Percentiles rank a stretch among this genome's conserved stretches.
phyloP scores from a whole-genome alignment of 192 early-diverging fungal species.

The Coemansia sp. region DNA sequence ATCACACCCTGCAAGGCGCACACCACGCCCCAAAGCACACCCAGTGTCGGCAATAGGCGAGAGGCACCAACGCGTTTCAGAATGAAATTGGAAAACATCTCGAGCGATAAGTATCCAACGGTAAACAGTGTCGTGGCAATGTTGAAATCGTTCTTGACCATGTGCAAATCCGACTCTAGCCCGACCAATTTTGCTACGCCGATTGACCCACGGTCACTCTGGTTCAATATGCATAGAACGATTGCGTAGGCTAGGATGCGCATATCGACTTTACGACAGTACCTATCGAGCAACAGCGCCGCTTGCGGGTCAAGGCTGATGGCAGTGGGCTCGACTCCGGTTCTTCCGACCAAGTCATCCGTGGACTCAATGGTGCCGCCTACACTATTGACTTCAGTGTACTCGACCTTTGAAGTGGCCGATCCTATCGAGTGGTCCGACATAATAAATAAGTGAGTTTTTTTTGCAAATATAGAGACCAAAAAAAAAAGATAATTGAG shows the following conservation, averaged over 20 bases:
- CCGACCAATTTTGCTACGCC: constrained; percentile 56
- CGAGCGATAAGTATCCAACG: constrained; percentile 45
- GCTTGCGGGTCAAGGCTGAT: not conserved
- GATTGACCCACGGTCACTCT: constrained; percentile 50
- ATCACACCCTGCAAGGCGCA: constrained; percentile 50
- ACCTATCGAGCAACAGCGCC: constrained; percentile 15
- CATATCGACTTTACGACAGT: constrained; percentile 45
- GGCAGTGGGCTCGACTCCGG: not conserved
- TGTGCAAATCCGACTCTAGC: constrained; percentile 46
- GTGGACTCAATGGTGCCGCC: constrained; percentile 4
- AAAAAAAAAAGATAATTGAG: not conserved
- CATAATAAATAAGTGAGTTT: not conserved
- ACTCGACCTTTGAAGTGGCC: constrained; percentile 34
- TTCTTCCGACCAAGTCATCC: not conserved
- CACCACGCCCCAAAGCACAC: constrained; percentile 47
- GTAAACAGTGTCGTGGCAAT: constrained; percentile 49
- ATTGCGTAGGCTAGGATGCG: constrained; percentile 47
- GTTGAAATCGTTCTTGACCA: constrained; percentile 53
- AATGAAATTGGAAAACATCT: constrained; percentile 53
- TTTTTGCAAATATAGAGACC: not conserved
- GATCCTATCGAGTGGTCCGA: constrained; percentile 19
- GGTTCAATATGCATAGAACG: constrained; percentile 40
- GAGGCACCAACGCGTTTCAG: constrained; percentile 48
- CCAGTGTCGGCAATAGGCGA: constrained; percentile 40
- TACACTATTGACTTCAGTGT: constrained; percentile 23